Evolutionary conservation across 2,329 filamentous ascomycete species (phyloP), one percentile per base, ranked within the genome.

Genomic region (Beauveria medogensis): DNA sequence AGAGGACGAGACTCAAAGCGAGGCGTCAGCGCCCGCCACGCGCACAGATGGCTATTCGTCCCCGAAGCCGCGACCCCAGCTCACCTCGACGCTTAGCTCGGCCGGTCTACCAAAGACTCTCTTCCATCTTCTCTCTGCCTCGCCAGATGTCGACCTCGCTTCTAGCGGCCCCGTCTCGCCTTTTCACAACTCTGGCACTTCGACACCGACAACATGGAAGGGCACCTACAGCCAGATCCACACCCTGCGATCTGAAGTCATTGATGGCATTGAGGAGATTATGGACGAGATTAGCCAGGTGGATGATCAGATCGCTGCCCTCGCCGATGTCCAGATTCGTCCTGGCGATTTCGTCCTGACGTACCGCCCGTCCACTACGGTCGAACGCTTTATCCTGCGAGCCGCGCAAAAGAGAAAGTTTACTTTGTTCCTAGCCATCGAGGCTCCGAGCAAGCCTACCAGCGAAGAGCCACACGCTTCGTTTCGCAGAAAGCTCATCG

Each of bases 261-360:
- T 97, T 65, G 90, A 94, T 68, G 94, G 92, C 47, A 97, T 99
- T 68, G 87, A 91, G 68, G 94, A 99, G 73, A 92, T 99, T 63
- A 90, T 96, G 73, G 94, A 99, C 70, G 94, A 99, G 75, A 87
- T 99, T 61, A 88, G 89, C 65, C 89, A 93, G 70, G 92, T 92
- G 8, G 94, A 97, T 71, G 91, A 96, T 69, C 92, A 96, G 74
- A 95, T 99, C 67, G 90, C 93, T 2, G 85, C 86, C 24, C 89
- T 92, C 65, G 90, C 92, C 2, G 88, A 96, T 64, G 90, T 95
- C 53, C 90, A 97, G 73, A 96, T 99, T 65, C 91, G 96, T 71
- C 90, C 91, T 1, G 92, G 93, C 70, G 93, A 99, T 73, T 89
- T 92, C 67, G 90, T 99, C 64, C 84, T 99, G 64, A 92, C 92